phyloP scores from a whole-genome alignment of 2,329 filamentous ascomycete genomes.

The Colletotrichum costaricense region DNA sequence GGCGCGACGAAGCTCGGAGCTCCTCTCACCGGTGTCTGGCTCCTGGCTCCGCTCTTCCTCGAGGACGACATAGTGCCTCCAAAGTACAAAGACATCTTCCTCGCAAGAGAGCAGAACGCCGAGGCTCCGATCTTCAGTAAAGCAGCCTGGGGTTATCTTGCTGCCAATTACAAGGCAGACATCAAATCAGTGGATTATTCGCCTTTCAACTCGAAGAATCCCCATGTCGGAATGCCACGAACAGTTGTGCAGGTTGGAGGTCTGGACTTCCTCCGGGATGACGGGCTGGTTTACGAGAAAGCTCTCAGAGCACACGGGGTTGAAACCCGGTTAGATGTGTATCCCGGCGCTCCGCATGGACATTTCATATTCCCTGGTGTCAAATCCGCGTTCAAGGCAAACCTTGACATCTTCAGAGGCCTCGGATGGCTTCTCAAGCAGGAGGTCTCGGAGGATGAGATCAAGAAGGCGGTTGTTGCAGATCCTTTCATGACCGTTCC shows the following conservation, averaged over 20 bases:
- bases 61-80: constrained; percentile 38
- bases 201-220: constrained; percentile 45
- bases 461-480: neutral
- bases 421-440: neutral
- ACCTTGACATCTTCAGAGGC: neutral
- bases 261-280: constrained; percentile 62
- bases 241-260: constrained; percentile 63
- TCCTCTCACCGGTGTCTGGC: constrained; percentile 17
- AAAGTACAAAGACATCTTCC: constrained; percentile 50
- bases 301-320: constrained; percentile 56
- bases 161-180: constrained; percentile 44
- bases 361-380: neutral
- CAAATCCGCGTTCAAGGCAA: neutral
- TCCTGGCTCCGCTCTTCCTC: constrained; percentile 7
- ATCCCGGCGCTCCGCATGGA: neutral
- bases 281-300: constrained; percentile 62
- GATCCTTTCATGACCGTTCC: neutral
- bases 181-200: constrained; percentile 42
- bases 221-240: constrained; percentile 51
- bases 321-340: constrained; percentile 45
- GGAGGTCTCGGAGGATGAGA: neutral
- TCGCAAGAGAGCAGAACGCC: constrained; percentile 55
- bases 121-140: constrained; percentile 47
- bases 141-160: constrained; percentile 40
- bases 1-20: neutral